Conservation (phyloP, 495 filamentous ascomycete species). For the Chaetomium tenue region DNA sequence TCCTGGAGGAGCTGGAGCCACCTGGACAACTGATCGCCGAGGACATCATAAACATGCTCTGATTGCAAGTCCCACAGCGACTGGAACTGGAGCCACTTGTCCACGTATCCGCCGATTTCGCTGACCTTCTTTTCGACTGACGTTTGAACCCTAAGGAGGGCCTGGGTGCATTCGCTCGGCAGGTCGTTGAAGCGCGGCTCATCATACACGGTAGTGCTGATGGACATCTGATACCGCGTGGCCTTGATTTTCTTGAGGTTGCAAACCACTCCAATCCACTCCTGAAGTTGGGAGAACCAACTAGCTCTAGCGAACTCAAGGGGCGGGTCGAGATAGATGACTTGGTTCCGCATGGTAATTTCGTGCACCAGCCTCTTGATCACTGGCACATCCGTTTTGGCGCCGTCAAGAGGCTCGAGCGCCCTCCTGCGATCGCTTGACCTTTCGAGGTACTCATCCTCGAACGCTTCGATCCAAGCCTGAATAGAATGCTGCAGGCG, state of each 20-base stretch:
- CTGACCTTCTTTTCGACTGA: conserved; percentile 75
- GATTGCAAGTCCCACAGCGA: conserved; percentile 96
- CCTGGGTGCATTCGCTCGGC: conserved; percentile 73
- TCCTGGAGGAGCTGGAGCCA: conserved; percentile 96
- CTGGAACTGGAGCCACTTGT: conserved; percentile 98
- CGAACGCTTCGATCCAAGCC: conserved; percentile 81
- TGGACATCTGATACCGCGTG: conserved; percentile 87
- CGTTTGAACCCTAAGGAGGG: conserved; percentile 72
- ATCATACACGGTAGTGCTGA: conserved; percentile 59
- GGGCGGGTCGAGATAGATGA: conserved; percentile 92
- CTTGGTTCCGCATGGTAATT: conserved; percentile 92
- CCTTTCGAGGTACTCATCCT: conserved; percentile 57
- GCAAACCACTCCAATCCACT: conserved; percentile 89
- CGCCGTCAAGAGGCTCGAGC: conserved; percentile 37
- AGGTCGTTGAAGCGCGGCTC: conserved; percentile 81
- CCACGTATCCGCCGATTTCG: conserved; percentile 77
- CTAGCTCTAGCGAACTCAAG: conserved; percentile 86
- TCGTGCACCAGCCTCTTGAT: conserved; percentile 77
- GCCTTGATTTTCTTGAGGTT: conserved; percentile 90
- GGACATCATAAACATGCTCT: conserved; percentile 85
- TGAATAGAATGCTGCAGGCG: conserved; percentile 77
- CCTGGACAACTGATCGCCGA: conserved; percentile 85
- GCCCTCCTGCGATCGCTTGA: conserved; percentile 46
- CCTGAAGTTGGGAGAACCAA: conserved; percentile 89
- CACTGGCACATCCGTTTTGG: conserved; percentile 51